Conservation (phyloP, 768 basidiomycete species). For the Hygrophorus pudorinus region DNA sequence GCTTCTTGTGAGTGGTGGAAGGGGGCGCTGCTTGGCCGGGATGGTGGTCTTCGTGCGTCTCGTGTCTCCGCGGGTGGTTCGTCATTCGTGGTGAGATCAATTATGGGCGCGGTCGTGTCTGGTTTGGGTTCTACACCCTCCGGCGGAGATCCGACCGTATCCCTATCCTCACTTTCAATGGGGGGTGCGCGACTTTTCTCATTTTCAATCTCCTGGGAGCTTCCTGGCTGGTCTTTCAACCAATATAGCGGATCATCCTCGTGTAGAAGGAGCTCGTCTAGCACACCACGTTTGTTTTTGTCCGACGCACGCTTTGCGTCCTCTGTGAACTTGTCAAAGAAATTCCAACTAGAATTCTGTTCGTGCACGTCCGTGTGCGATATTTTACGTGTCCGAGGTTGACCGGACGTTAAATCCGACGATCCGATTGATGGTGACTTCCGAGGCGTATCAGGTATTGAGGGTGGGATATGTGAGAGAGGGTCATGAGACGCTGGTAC, state of each 20-base stretch:
- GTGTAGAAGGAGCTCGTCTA: conserved; percentile 56
- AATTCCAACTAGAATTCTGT: conserved; percentile 27
- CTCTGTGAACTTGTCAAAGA: conserved; percentile 53
- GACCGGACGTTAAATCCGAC: too few species aligned
- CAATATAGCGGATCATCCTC: conserved; percentile 68
- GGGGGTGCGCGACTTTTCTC: background rate
- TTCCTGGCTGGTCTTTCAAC: conserved; percentile 26
- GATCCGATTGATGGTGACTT: too few species aligned
- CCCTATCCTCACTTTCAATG: too few species aligned
- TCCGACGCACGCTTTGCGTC: conserved; percentile 47
- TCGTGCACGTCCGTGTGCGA: too few species aligned
- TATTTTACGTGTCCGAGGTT: too few species aligned
- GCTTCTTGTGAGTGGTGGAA: background rate
- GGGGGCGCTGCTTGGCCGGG: background rate
- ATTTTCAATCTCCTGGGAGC: background rate
- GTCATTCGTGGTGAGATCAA: too few species aligned
- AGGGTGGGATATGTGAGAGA: conserved; percentile 13
- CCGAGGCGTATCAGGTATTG: too few species aligned
- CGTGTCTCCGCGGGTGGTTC: background rate
- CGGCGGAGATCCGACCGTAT: too few species aligned
- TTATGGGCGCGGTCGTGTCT: too few species aligned
- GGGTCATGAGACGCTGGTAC: conserved; percentile 42
- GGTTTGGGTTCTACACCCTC: too few species aligned
- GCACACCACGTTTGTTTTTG: conserved; percentile 38
- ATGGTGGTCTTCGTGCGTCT: background rate